A percentile compares a stretch with the other conserved stretches of the same genome.
These are phyloP conservation scores for Globisporangium takayamanum DNA, from an alignment of 352 stramenopile species.

Conservation along the genomic window DNA sequence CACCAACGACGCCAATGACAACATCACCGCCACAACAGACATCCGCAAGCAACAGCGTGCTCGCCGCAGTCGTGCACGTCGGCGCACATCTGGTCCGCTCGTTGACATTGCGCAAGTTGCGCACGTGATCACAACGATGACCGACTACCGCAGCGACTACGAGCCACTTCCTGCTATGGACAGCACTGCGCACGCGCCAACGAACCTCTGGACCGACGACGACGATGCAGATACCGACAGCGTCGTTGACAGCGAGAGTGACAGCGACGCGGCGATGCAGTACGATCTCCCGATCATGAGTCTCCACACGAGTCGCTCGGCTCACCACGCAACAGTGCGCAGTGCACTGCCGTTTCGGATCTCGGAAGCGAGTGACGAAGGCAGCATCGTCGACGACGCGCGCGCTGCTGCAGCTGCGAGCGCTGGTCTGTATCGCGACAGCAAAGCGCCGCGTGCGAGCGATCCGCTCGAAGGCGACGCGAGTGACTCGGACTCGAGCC, in stretches of 20 bases:
- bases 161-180: conserved; percentile 16
- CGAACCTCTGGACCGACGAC: conserved; percentile 56
- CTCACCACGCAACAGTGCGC: conserved; percentile 5
- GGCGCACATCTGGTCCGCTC: conserved; percentile 20
- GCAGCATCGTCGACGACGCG: conserved; percentile 23
- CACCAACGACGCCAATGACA: background rate
- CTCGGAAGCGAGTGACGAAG: conserved; percentile 38
- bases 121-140: conserved; percentile 56
- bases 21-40: conserved; percentile 15
- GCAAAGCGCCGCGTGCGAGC: conserved; percentile 4
- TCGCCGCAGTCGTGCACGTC: conserved; percentile 13
- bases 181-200: background rate
- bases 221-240: conserved; percentile 14
- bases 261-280: background rate
- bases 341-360: conserved; percentile 30
- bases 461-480: conserved; percentile 11
- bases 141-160: conserved; percentile 71
- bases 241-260: conserved; percentile 3
- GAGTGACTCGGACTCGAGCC: conserved; percentile 12
- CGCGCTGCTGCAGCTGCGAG: background rate
- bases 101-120: conserved; percentile 70
- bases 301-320: background rate
- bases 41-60: conserved; percentile 20
- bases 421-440: background rate
- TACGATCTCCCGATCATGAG: conserved; percentile 3